Evolutionary conservation across 1,284 basidiomycete species (phyloP), one percentile per base, ranked within the genome.

Genomic region (Athelia psychrophila): DNA sequence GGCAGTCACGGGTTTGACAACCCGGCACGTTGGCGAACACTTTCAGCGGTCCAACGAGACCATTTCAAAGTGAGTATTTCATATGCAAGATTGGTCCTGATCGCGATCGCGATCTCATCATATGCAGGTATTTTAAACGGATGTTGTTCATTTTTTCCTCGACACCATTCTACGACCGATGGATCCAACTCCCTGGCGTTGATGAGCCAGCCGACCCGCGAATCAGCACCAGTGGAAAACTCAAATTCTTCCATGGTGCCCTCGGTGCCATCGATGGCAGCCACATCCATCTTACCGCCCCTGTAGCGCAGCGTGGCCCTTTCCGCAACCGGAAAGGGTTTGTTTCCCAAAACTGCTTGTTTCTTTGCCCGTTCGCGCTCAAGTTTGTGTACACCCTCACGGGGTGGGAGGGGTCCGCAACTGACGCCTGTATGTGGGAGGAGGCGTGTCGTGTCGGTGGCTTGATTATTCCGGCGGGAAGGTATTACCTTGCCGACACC

Each of bases 241-340:
- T 69, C 40, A 73, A 71, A 12, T 75, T 63, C 48, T 72, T 77
- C 54, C 52, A 60, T 22, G 55, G 64, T 56, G 65, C 61, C 8
- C 42, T 76, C 46, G 70, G 70, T 23, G 73, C 71, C 20, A 62
- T 77, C 22, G 74, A 77, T 63, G 70, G 72, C 1, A 70, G 62
- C 16, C 70, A 74, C 47, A 65, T 74, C 30, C 54, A 60, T 32
- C 64, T 58, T 15, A 59, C 25, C 23, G 57, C 67, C 15, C 54
- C 67, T 15, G 51, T 56, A 12, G 48, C 27, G 3, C 61, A 65
- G 3, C 53, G 57, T 1, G 55, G 61, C 24, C 52, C 51, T 4
- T 60, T 64, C 27, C 58, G 64, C 1, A 65, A 73, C 53, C 59
- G 61, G 0, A 74, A 76, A 55, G 72, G 73, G 20, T 47, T 52